A percentile compares a stretch with the other conserved stretches of the same genome.
Conservation (phyloP, 768 basidiomycete genomes). For the Porphyrellus cyaneotinctus region DNA sequence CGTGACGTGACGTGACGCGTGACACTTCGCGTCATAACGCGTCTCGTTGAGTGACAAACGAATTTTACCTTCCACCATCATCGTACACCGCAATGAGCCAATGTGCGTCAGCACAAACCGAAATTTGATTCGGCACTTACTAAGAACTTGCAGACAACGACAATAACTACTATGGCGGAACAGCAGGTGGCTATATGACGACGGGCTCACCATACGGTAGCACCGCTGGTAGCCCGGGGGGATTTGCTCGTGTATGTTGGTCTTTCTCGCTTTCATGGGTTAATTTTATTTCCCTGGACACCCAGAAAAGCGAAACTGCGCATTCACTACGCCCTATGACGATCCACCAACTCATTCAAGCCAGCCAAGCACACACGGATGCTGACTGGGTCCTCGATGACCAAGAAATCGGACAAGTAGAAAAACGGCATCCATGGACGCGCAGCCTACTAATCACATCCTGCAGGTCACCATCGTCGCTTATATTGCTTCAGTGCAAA, state of each 20-base stretch:
- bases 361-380: slow-evolving; percentile 82
- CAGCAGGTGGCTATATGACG: slow-evolving; percentile 53
- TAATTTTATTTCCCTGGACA: background rate
- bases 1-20: slow-evolving; percentile 18
- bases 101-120: slow-evolving; percentile 29
- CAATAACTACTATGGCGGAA: slow-evolving; percentile 42
- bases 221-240: slow-evolving; percentile 56
- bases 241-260: slow-evolving; percentile 39
- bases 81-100: slow-evolving; percentile 37
- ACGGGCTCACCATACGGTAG: slow-evolving; percentile 59
- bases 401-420: slow-evolving; percentile 74
- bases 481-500: slow-evolving; percentile 62
- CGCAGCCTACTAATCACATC: slow-evolving; percentile 1
- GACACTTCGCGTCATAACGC: slow-evolving; percentile 29
- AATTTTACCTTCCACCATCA: slow-evolving; percentile 2
- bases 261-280: background rate
- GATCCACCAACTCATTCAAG: slow-evolving; percentile 67
- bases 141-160: slow-evolving; percentile 17
- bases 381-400: slow-evolving; percentile 86
- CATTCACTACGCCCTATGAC: slow-evolving; percentile 71
- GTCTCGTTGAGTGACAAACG: slow-evolving; percentile 10
- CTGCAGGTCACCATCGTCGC: slow-evolving; percentile 69
- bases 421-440: slow-evolving; percentile 2
- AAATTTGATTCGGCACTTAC: slow-evolving; percentile 3
- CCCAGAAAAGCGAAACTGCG: slow-evolving; percentile 36